Evolutionary conservation across 306 rosid species (phyloP).

Genomic region (Dryas alaskensis): DNA sequence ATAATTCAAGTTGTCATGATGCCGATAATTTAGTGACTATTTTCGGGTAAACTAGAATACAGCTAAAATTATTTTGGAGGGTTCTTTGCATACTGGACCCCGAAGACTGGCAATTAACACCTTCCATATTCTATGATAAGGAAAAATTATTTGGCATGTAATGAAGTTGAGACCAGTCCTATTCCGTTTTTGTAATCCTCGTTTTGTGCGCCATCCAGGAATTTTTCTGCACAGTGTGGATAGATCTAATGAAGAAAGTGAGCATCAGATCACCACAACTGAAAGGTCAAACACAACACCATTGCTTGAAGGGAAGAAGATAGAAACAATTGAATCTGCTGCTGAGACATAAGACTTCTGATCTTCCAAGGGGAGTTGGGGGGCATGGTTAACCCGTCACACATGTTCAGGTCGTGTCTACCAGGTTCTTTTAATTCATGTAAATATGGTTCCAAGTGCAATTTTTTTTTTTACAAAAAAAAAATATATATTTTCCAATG

Average conservation of each 20-base stretch:
- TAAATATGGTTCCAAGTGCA: constrained; percentile 32
- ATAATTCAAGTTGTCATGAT: no score
- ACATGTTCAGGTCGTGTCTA: not conserved
- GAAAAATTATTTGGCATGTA: not conserved
- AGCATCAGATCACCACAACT: constrained; percentile 12
- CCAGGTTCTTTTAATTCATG: constrained; percentile 17
- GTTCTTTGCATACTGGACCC: not conserved
- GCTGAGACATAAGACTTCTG: constrained; percentile 24
- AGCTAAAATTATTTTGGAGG: not conserved
- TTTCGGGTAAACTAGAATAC: not conserved
- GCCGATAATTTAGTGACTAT: no score
- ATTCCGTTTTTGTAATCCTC: not conserved
- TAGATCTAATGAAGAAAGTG: constrained; percentile 55
- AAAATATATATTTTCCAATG: not conserved
- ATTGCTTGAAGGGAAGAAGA: constrained; percentile 46
- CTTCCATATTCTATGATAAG: not conserved
- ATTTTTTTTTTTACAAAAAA: not conserved
- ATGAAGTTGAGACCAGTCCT: not conserved
- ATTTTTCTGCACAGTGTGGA: constrained; percentile 57
- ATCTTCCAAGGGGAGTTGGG: not conserved
- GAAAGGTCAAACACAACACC: constrained; percentile 49
- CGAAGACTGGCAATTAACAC: no score
- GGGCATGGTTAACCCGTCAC: not conserved
- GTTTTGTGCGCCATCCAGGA: constrained; percentile 43
- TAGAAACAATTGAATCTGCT: constrained; percentile 34